Percentiles rank a stretch among this genome's conserved stretches.
Evolutionary conservation across 805 yeast genomes (phyloP).

Genomic region (Cephaloascus albidus): DNA sequence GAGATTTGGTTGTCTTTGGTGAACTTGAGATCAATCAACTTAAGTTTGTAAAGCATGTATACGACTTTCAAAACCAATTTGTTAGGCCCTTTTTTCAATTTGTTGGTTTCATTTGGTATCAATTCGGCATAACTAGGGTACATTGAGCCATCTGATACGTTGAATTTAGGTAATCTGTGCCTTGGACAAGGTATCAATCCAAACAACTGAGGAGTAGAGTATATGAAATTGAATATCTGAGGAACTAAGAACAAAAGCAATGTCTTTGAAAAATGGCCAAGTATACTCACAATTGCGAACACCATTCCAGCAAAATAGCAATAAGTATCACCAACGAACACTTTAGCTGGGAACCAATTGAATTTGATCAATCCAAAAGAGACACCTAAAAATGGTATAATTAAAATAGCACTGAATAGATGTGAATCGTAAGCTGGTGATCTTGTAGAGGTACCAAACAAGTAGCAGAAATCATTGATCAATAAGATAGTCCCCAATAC

Average conservation of each 20-base stretch:
- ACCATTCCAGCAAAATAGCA: constrained; percentile 99
- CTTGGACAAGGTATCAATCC: constrained; percentile 89
- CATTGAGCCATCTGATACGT: constrained; percentile 58
- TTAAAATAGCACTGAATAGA: constrained; percentile 64
- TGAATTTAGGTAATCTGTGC: constrained; percentile 81
- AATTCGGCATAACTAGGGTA: constrained; percentile 45
- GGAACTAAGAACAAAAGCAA: constrained; percentile 79
- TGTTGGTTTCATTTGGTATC: constrained; percentile 9
- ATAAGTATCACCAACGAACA: constrained; percentile 96
- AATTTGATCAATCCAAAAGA: constrained; percentile 63
- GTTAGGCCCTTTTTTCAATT: constrained; percentile 19
- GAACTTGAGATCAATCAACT: constrained; percentile 32
- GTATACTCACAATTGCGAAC: constrained; percentile 91
- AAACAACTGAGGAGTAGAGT: constrained; percentile 88
- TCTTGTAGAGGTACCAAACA: constrained; percentile 32
- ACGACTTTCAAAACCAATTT: constrained; percentile 27
- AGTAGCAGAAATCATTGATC: constrained; percentile 68
- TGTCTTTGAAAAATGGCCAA: constrained; percentile 95
- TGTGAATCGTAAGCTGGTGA: constrained; percentile 70
- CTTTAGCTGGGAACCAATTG: constrained; percentile 88
- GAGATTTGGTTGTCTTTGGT: constrained; percentile 15
- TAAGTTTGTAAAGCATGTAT: constrained; percentile 33
- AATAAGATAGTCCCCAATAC: constrained; percentile 65
- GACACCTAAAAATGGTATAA: constrained; percentile 84
- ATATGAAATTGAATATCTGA: constrained; percentile 82